phyloP scores from a whole-genome alignment of 1,284 basidiomycete genomes.

The Sporisorium sorghi region DNA sequence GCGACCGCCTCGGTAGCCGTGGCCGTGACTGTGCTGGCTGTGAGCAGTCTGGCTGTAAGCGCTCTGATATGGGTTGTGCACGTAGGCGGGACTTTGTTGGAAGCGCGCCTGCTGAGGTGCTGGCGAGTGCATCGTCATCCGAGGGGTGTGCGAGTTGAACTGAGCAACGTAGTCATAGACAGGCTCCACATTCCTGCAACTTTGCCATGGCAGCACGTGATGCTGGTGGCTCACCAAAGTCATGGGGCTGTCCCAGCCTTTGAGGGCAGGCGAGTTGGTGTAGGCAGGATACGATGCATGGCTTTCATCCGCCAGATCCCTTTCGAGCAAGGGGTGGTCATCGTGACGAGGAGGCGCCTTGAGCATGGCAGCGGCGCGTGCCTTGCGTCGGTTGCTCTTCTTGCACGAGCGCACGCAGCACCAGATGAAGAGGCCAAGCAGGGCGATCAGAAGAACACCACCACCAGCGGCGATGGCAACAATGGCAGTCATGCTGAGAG shows the following conservation, averaged over 20 bases:
- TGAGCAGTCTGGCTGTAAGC: too few relatives aligned
- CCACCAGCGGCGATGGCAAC: conserved; percentile 45
- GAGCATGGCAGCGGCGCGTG: conserved; percentile 22
- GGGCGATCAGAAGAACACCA: conserved; percentile 31
- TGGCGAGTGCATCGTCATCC: conserved; percentile 9
- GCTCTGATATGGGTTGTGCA: conserved; percentile 33
- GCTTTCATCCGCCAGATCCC: conserved; percentile 22
- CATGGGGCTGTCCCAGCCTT: conserved; percentile 41
- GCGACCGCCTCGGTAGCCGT: conserved; percentile 7
- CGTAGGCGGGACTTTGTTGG: too few relatives aligned
- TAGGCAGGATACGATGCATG: conserved; percentile 29
- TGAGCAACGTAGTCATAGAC: conserved; percentile 21
- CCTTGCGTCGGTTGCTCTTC: conserved; percentile 42
- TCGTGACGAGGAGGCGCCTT: conserved; percentile 35
- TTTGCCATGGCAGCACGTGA: conserved; percentile 22
- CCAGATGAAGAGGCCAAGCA: conserved; percentile 46
- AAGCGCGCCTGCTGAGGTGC: conserved; percentile 17
- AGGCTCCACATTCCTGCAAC: conserved; percentile 18
- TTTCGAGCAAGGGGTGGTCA: conserved; percentile 32
- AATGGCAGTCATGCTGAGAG: conserved; percentile 42
- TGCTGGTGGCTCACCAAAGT: conserved; percentile 40
- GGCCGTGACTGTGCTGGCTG: conserved; percentile 5
- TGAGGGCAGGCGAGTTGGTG: conserved; percentile 25
- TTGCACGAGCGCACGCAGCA: conserved; percentile 46
- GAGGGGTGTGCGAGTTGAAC: conserved; percentile 9